A percentile compares a stretch with the other conserved stretches of the same genome.
These are phyloP conservation scores for Cystofilobasidium bisporidii DNA, from an alignment of 768 basidiomycete species.

Conservation along the genomic window DNA sequence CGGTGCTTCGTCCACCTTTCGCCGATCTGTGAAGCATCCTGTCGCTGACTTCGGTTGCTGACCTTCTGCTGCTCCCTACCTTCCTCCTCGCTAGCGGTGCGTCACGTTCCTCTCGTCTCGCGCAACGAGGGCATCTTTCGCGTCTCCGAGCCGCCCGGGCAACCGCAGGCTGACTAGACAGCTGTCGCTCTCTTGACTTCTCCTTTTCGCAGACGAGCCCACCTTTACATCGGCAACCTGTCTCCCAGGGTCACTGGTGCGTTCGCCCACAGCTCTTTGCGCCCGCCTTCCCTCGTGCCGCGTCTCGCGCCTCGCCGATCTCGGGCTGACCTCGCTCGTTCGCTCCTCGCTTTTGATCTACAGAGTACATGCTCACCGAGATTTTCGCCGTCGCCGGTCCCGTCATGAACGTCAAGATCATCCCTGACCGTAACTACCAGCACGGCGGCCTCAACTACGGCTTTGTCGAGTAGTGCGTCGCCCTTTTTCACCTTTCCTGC, in stretches of 20 bases:
- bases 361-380: slow-evolving; percentile 31
- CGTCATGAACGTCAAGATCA: slow-evolving; percentile 98
- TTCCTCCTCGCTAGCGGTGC: slow-evolving; percentile 8
- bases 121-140: not conserved
- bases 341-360: not conserved
- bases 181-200: slow-evolving; percentile 30
- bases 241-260: slow-evolving; percentile 82
- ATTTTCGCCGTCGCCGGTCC: slow-evolving; percentile 94
- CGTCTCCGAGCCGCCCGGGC: no score
- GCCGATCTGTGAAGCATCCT: no score
- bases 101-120: not conserved
- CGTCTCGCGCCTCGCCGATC: not conserved
- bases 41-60: not conserved
- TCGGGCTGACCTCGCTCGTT: not conserved
- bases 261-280: not conserved
- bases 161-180: slow-evolving; percentile 32
- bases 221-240: slow-evolving; percentile 97
- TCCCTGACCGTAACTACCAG: slow-evolving; percentile 97
- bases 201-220: slow-evolving; percentile 56
- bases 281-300: not conserved
- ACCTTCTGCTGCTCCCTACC: not conserved
- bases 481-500: not conserved
- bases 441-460: slow-evolving; percentile 99
- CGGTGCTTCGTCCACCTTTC: no score
- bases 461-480: slow-evolving; percentile 74